Evolutionary conservation across 208 protist genomes (phyloP).

Genomic region (Wallacemonas sp.): DNA sequence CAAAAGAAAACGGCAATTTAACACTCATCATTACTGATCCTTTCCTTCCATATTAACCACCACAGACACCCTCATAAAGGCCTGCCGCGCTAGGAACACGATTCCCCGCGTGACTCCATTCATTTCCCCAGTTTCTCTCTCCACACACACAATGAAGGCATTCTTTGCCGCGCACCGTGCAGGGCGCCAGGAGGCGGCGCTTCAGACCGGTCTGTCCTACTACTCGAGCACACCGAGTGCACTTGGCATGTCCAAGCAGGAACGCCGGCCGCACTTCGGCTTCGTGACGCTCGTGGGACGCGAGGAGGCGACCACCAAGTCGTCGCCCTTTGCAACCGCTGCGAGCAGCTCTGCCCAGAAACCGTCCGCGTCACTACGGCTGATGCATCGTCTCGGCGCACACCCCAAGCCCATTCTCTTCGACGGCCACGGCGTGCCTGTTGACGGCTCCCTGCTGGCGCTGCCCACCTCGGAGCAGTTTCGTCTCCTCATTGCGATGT

Average conservation of each 20-base stretch:
- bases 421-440: slow-evolving; percentile 29
- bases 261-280: slow-evolving; percentile 16
- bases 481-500: slow-evolving; percentile 23
- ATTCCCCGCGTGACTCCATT: too few relatives aligned
- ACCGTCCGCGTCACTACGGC: background rate
- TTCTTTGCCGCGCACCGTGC: background rate
- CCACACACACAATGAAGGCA: background rate
- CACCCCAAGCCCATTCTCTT: slow-evolving; percentile 18
- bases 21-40: too few relatives aligned
- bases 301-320: slow-evolving; percentile 7
- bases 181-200: background rate
- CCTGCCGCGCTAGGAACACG: too few relatives aligned
- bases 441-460: slow-evolving; percentile 26
- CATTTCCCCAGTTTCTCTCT: background rate
- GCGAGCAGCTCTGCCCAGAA: background rate
- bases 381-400: background rate
- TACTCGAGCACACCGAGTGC: background rate
- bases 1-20: too few relatives aligned
- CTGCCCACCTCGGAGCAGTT: slow-evolving; percentile 35
- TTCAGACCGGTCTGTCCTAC: background rate
- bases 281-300: slow-evolving; percentile 27
- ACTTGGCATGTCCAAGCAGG: background rate
- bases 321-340: background rate
- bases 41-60: too few relatives aligned
- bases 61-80: too few relatives aligned